These are phyloP conservation scores for Paragyromitra xinjiangensis DNA, from an alignment of 495 filamentous ascomycete species.

Conservation along the genomic window DNA sequence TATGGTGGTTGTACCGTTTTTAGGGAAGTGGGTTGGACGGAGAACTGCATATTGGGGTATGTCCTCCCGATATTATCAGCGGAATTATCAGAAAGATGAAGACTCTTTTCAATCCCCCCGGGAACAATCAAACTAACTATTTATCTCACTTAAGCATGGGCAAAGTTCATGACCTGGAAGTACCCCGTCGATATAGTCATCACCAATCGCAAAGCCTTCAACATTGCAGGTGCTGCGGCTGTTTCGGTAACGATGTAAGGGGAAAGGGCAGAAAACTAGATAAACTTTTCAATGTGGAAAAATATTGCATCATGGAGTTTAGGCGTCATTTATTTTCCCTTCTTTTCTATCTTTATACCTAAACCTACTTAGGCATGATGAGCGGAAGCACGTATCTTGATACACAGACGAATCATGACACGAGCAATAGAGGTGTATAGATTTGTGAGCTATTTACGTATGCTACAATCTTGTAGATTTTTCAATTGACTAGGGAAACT, in stretches of 20 bases:
- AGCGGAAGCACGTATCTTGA: background rate
- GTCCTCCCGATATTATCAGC: constrained; percentile 55
- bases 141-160: constrained; percentile 67
- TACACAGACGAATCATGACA: constrained; percentile 12
- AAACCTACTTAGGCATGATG: background rate
- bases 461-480: background rate
- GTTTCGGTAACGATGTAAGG: constrained; percentile 43
- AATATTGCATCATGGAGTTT: constrained; percentile 33
- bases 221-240: constrained; percentile 35
- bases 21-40: constrained; percentile 91
- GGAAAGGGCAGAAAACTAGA: background rate
- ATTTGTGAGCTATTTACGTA: background rate
- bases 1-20: constrained; percentile 91
- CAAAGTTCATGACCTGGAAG: constrained; percentile 79
- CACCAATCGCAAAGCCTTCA: constrained; percentile 61
- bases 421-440: background rate
- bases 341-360: constrained; percentile 9
- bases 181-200: constrained; percentile 73
- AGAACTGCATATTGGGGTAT: constrained; percentile 96
- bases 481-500: background rate
- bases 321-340: constrained; percentile 18
- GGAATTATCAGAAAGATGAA: background rate
- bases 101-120: background rate
- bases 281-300: constrained; percentile 1
- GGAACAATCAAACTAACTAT: background rate